These are phyloP conservation scores for Cryptosporidium bovis DNA, from an alignment of 169 alveolate species.

Conservation along the genomic window DNA sequence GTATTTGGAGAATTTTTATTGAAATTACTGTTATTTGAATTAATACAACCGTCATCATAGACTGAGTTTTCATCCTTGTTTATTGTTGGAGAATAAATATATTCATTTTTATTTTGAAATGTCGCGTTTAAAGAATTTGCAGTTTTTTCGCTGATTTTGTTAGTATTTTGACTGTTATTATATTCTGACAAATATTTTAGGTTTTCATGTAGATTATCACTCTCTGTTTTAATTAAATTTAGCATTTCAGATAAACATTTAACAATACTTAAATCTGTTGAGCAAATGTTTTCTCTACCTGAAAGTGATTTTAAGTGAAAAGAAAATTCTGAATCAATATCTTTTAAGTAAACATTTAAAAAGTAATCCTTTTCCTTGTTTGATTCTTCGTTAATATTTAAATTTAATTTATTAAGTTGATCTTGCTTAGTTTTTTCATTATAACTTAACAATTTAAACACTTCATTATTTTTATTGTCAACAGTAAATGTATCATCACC, in stretches of 20 bases:
- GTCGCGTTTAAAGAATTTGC: too few relatives aligned
- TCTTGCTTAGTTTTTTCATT: constrained; percentile 5
- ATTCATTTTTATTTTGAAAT: not conserved
- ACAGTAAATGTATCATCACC: not conserved
- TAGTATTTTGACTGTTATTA: not conserved
- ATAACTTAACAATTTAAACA: constrained; percentile 4
- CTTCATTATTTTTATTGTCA: not conserved
- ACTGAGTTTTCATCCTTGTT: not conserved
- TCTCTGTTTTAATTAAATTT: constrained; percentile 31
- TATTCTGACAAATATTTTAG: constrained; percentile 15
- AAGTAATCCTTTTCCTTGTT: constrained; percentile 25
- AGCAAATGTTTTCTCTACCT: not conserved
- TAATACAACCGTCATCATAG: not conserved
- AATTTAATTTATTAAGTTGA: not conserved
- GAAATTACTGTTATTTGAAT: too few relatives aligned
- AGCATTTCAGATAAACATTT: constrained; percentile 42
- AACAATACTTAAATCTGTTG: not conserved
- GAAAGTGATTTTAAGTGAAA: constrained; percentile 28
- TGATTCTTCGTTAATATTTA: not conserved
- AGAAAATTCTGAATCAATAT: constrained; percentile 14
- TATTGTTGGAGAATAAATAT: not conserved
- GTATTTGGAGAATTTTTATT: constrained; percentile 50
- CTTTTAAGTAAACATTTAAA: constrained; percentile 4
- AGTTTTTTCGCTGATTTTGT: too few relatives aligned
- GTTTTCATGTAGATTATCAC: constrained; percentile 28